Percentiles rank a stretch among this genome's conserved stretches.
phyloP scores from a whole-genome alignment of 1,284 basidiomycete genomes.

The Boletus holoroseus region DNA sequence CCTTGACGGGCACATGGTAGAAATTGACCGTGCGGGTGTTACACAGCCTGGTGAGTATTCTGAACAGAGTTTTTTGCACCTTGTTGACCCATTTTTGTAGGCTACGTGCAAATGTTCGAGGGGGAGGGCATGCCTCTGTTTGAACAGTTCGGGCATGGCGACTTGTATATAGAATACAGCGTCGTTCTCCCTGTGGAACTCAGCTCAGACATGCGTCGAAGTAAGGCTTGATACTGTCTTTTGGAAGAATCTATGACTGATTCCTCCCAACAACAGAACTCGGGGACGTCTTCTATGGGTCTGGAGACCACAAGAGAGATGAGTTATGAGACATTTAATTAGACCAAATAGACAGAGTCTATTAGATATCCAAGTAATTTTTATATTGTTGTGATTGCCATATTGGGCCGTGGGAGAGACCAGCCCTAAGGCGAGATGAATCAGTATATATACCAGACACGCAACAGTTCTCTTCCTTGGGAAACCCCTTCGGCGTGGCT shows the following conservation, averaged over 20 bases:
- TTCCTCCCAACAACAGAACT: conserved; percentile 23
- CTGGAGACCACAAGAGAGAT: conserved; percentile 21
- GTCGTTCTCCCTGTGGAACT: conserved; percentile 79
- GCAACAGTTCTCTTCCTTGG: conserved; percentile 9
- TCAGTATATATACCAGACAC: conserved; percentile 16
- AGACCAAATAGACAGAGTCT: conserved; percentile 5
- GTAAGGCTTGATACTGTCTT: conserved; percentile 42
- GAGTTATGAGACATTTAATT: conserved; percentile 22
- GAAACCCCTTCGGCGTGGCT: conserved; percentile 35
- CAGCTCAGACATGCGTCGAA: conserved; percentile 56
- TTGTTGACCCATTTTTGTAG: conserved; percentile 27
- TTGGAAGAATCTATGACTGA: conserved; percentile 1
- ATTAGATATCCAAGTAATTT: conserved; percentile 6
- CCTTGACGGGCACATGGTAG: conserved; percentile 81
- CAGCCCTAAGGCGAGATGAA: conserved; percentile 26
- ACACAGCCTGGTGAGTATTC: conserved; percentile 78
- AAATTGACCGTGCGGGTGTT: conserved; percentile 65
- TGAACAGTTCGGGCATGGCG: conserved; percentile 60
- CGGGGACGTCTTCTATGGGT: conserved; percentile 24
- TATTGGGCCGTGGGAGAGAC: conserved; percentile 25
- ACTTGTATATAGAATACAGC: conserved; percentile 87
- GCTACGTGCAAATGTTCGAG: conserved; percentile 79
- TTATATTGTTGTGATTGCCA: background rate
- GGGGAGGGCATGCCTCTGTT: conserved; percentile 87
- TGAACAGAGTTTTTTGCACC: background rate